Conservation (phyloP, 805 yeast species). For the Pichia scutulata region DNA sequence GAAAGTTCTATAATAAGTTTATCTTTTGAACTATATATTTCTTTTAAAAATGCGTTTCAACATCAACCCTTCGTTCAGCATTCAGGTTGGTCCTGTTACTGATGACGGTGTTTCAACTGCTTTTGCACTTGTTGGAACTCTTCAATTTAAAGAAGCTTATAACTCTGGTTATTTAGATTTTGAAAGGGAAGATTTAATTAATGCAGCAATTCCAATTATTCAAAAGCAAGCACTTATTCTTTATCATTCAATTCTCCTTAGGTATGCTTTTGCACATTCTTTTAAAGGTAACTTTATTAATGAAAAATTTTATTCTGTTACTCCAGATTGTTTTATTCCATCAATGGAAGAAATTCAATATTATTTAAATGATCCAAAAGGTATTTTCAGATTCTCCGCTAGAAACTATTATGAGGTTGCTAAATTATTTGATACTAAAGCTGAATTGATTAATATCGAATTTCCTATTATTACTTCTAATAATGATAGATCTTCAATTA, state of each 20-base stretch:
- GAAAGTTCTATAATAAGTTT: background rate
- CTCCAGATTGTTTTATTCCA: background rate
- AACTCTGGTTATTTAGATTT: background rate
- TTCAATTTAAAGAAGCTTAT: background rate
- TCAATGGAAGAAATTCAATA: background rate
- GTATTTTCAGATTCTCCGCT: background rate
- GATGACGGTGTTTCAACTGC: background rate
- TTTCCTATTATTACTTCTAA: background rate
- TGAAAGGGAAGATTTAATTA: background rate
- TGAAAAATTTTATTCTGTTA: background rate
- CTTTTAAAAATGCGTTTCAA: background rate
- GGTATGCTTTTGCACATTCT: background rate
- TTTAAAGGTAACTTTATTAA: background rate
- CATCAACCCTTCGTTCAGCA: background rate
- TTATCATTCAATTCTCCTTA: background rate
- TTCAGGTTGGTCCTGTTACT: background rate
- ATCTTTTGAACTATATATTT: background rate
- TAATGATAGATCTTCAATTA: background rate
- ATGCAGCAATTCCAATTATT: background rate
- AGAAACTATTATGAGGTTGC: background rate
- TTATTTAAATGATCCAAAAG: background rate
- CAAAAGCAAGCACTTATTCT: background rate
- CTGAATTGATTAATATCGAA: background rate
- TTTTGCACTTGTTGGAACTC: background rate
- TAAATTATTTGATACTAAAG: background rate